Conservation (phyloP, 2,329 filamentous ascomycete genomes). For the Pyrenochaeta sp. region DNA sequence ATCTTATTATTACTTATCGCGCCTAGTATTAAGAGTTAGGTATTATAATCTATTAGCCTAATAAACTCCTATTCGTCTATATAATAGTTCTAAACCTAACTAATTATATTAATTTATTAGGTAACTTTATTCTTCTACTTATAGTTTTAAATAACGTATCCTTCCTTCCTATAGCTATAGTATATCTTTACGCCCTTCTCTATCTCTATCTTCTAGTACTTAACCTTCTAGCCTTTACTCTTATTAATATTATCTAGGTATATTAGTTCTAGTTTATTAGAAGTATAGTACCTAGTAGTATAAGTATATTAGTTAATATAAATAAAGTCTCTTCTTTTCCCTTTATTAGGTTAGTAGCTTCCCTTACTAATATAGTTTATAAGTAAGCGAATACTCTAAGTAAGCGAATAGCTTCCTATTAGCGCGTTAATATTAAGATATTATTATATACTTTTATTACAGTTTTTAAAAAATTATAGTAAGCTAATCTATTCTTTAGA, state of each 20-base stretch:
- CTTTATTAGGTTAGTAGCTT: not conserved
- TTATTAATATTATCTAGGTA: not conserved
- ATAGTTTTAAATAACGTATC: not conserved
- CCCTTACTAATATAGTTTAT: no score
- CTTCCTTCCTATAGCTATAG: not conserved
- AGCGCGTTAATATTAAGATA: no score
- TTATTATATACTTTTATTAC: no score
- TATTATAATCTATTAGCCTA: no score
- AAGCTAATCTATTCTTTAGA: no score
- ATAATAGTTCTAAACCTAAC: not conserved
- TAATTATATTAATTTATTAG: conserved; percentile 1
- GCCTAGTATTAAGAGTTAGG: no score
- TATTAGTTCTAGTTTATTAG: not conserved
- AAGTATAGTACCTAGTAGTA: not conserved
- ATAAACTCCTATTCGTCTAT: no score
- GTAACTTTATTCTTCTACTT: conserved; percentile 2
- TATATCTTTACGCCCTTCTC: not conserved
- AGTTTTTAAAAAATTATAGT: no score
- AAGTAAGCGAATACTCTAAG: no score
- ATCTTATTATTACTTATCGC: no score
- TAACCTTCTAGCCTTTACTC: not conserved
- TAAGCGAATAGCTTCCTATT: no score
- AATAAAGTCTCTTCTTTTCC: not conserved
- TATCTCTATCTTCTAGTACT: no score
- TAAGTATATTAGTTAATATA: not conserved